These are phyloP conservation scores for Chloris gayana DNA, from an alignment of 176 grass and related monocot species.

Conservation along the genomic window DNA sequence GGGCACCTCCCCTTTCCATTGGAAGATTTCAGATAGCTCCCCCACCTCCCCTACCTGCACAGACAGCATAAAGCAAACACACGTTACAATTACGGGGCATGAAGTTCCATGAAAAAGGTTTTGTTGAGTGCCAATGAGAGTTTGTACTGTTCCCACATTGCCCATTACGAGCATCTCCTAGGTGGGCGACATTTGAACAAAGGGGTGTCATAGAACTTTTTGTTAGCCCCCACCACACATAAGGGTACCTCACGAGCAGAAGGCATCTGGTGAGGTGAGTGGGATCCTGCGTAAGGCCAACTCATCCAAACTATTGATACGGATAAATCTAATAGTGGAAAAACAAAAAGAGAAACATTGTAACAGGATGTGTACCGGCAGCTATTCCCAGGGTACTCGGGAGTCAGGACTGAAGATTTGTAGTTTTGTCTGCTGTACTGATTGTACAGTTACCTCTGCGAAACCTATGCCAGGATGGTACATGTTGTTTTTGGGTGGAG, in stretches of 20 bases:
- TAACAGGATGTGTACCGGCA: conserved; percentile 25
- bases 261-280: conserved; percentile 17
- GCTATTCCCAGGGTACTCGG: conserved; percentile 11
- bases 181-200: conserved; percentile 32
- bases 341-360: conserved; percentile 7
- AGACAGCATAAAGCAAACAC: conserved; percentile 15
- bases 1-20: conserved; percentile 97
- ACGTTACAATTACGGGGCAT: not conserved
- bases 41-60: conserved; percentile 88
- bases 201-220: conserved; percentile 26
- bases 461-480: not conserved
- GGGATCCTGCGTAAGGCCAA: conserved; percentile 28
- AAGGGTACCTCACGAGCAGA: conserved; percentile 28
- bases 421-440: conserved; percentile 22
- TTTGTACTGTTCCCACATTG: conserved; percentile 19
- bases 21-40: conserved; percentile 94
- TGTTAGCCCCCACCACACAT: conserved; percentile 33
- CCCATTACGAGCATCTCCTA: conserved; percentile 38
- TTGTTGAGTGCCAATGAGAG: not conserved
- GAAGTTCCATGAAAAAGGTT: conserved; percentile 15
- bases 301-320: conserved; percentile 25
- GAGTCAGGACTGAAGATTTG: conserved; percentile 15
- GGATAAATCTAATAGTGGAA: conserved; percentile 21
- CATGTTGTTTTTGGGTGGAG: not conserved
- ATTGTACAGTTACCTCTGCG: conserved; percentile 5